Percentiles rank a stretch among this genome's conserved stretches.
Conservation (phyloP, 768 basidiomycete genomes). For the Xerocomellus chrysenteron region DNA sequence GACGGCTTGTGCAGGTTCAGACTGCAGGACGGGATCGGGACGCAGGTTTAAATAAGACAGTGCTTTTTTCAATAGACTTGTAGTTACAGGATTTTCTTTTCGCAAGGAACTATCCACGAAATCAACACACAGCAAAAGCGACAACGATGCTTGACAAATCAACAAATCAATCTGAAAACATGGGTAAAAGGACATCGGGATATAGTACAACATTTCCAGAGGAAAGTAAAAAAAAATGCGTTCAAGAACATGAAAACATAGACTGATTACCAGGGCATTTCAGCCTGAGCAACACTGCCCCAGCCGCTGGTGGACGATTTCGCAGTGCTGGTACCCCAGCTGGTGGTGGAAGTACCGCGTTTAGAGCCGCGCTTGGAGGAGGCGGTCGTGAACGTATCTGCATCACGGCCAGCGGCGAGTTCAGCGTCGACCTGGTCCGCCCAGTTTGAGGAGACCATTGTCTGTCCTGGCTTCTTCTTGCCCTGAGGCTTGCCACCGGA, state of each 20-base stretch:
- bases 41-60: neutral
- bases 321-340: conserved; percentile 4
- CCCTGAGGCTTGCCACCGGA: neutral
- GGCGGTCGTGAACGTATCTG: neutral
- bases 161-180: conserved; percentile 3
- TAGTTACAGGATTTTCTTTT: neutral
- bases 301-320: conserved; percentile 28
- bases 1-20: conserved; percentile 48
- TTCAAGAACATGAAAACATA: neutral
- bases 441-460: conserved; percentile 15
- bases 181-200: neutral
- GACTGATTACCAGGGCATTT: conserved; percentile 25
- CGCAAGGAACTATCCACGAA: neutral
- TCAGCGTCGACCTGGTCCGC: conserved; percentile 30
- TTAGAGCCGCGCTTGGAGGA: conserved; percentile 15
- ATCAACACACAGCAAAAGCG: neutral
- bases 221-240: neutral
- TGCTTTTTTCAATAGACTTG: neutral
- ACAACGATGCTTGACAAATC: neutral
- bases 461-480: conserved; percentile 12
- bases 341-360: conserved; percentile 13
- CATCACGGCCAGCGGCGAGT: neutral
- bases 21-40: conserved; percentile 37
- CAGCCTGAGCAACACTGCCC: conserved; percentile 14
- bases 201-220: conserved; percentile 2